These are phyloP conservation scores for Candida methanosorbosa DNA, from an alignment of 805 yeast genomes.

Conservation along the genomic window DNA sequence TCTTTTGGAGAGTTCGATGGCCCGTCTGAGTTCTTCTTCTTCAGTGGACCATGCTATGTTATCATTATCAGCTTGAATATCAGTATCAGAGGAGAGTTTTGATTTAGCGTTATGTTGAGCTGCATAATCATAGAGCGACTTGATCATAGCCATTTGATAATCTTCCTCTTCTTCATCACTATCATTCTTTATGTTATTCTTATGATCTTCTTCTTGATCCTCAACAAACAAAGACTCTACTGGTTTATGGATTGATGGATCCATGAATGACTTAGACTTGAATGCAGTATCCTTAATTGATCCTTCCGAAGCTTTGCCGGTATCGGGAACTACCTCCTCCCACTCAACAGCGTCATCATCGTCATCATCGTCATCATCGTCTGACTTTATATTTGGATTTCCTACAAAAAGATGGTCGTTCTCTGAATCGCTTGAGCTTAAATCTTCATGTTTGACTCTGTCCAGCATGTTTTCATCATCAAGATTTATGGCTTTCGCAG, in stretches of 20 bases:
- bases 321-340: constrained; percentile 55
- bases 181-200: not conserved
- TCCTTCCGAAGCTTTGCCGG: constrained; percentile 6
- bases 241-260: not conserved
- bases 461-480: constrained; percentile 17
- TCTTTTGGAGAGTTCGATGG: constrained; percentile 37
- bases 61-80: constrained; percentile 3
- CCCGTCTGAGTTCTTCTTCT: constrained; percentile 27
- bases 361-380: constrained; percentile 22
- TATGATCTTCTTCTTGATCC: not conserved
- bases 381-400: not conserved
- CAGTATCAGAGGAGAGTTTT: constrained; percentile 1
- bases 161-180: constrained; percentile 5
- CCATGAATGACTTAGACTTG: not conserved
- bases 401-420: constrained; percentile 11
- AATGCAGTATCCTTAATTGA: not conserved
- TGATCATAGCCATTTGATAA: constrained; percentile 18
- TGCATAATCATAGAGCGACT: constrained; percentile 24
- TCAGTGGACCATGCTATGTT: constrained; percentile 11
- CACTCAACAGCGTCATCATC: constrained; percentile 46
- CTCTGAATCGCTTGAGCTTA: constrained; percentile 2
- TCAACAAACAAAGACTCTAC: constrained; percentile 10
- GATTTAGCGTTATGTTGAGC: constrained; percentile 8
- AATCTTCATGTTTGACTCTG: not conserved
- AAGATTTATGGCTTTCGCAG: constrained; percentile 36